These are phyloP conservation scores for Peronospora farinosa DNA, from an alignment of 352 stramenopile species.

Conservation along the genomic window DNA sequence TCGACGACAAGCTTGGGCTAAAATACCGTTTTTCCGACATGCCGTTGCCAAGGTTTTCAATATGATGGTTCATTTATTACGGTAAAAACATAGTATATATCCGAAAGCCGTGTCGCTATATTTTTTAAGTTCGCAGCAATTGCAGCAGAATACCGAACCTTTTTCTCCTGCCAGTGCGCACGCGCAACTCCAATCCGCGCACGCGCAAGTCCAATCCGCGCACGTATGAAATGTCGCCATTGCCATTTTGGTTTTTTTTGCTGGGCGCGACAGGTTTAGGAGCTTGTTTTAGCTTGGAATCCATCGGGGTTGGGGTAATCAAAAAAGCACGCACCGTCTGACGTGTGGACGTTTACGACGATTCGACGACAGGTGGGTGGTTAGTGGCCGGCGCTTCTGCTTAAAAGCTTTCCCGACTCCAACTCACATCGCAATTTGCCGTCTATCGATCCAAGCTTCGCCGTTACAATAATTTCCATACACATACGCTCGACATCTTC, in stretches of 20 bases:
- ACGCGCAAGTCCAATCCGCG: slow-evolving; percentile 14
- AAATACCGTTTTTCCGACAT: slow-evolving; percentile 1
- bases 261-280: slow-evolving; percentile 2
- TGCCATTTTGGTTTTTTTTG: slow-evolving; percentile 14
- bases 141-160: too few relatives aligned
- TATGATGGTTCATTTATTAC: slow-evolving; percentile 12
- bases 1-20: slow-evolving; percentile 16
- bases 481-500: not conserved
- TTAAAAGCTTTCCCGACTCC: slow-evolving; percentile 6
- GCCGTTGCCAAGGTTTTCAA: slow-evolving; percentile 5
- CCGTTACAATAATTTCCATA: not conserved
- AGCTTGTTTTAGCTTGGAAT: slow-evolving; percentile 23
- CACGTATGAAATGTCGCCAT: slow-evolving; percentile 25
- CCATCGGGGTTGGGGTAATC: slow-evolving; percentile 23
- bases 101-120: slow-evolving; percentile 6
- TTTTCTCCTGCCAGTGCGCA: too few relatives aligned
- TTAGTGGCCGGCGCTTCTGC: slow-evolving; percentile 21
- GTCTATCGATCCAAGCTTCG: slow-evolving; percentile 3
- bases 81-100: slow-evolving; percentile 14
- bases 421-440: slow-evolving; percentile 36
- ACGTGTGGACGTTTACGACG: slow-evolving; percentile 32
- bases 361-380: slow-evolving; percentile 25
- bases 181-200: slow-evolving; percentile 7
- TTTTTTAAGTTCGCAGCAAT: not conserved
- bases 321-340: slow-evolving; percentile 21